Percentiles rank a stretch among this genome's conserved stretches.
phyloP scores from a whole-genome alignment of 257 asterid species.

The Penstemon eatonii region DNA sequence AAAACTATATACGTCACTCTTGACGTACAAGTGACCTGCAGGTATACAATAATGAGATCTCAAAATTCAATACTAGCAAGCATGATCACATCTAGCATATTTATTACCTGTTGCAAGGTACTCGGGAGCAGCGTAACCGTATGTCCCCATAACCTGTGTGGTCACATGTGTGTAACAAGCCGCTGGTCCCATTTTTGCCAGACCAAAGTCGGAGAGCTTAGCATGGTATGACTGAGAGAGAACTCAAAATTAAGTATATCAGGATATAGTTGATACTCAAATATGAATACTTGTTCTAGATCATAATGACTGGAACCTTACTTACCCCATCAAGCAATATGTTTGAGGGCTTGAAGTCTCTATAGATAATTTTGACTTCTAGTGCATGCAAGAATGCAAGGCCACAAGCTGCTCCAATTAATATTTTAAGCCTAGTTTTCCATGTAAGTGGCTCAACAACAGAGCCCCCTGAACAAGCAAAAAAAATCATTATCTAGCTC shows the following conservation, averaged over 20 bases:
- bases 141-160: constrained; percentile 55
- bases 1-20: constrained; percentile 59
- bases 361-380: constrained; percentile 45
- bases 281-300: no score
- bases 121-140: constrained; percentile 61
- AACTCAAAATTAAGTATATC: neutral
- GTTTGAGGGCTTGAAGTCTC: constrained; percentile 62
- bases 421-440: constrained; percentile 50
- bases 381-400: constrained; percentile 51
- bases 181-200: constrained; percentile 55
- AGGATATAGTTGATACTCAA: neutral
- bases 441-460: constrained; percentile 53
- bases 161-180: constrained; percentile 51
- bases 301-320: neutral
- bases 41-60: neutral
- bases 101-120: constrained; percentile 53
- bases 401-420: constrained; percentile 55
- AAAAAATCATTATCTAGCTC: neutral
- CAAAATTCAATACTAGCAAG: neutral
- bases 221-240: constrained; percentile 44
- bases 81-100: neutral
- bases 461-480: constrained; percentile 41
- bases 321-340: constrained; percentile 56
- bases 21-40: constrained; percentile 59
- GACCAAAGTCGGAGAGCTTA: constrained; percentile 59